phyloP scores from a whole-genome alignment of 768 basidiomycete genomes.

The Agaricus blazei region DNA sequence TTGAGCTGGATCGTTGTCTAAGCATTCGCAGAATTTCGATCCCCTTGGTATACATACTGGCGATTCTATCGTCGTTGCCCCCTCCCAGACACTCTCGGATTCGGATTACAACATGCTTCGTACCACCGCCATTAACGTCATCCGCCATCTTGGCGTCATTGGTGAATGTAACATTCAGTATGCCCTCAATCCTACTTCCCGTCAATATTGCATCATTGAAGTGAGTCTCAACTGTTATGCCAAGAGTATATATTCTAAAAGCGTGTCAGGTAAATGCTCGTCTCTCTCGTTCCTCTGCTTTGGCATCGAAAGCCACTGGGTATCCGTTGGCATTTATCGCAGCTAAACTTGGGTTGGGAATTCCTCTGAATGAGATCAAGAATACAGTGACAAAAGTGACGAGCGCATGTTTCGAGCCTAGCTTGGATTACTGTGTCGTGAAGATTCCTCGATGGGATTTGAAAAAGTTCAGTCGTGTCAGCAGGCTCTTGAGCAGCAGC shows the following conservation, averaged over 20 bases:
- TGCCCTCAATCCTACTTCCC: constrained; percentile 90
- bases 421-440: constrained; percentile 94
- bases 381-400: constrained; percentile 97
- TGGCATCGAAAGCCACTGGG: constrained; percentile 97
- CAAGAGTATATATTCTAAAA: background rate
- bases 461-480: constrained; percentile 96
- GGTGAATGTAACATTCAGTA: constrained; percentile 99
- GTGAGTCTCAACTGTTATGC: constrained; percentile 26
- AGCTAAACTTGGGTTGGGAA: constrained; percentile 94
- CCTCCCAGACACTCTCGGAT: constrained; percentile 97
- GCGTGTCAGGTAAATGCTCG: constrained; percentile 75
- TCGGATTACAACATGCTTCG: constrained; percentile 99
- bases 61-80: constrained; percentile 97
- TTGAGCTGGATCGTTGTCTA: background rate
- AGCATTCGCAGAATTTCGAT: constrained; percentile 83
- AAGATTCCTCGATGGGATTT: constrained; percentile 99
- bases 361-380: constrained; percentile 96
- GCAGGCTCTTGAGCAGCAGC: constrained; percentile 83
- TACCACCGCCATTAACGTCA: constrained; percentile 96
- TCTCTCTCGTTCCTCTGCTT: constrained; percentile 93
- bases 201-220: constrained; percentile 99
- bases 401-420: constrained; percentile 96
- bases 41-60: constrained; percentile 98
- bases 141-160: constrained; percentile 95
- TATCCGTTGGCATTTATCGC: constrained; percentile 98